These are phyloP conservation scores for Pythium apleroticum DNA, from an alignment of 352 stramenopile species.

Conservation along the genomic window DNA sequence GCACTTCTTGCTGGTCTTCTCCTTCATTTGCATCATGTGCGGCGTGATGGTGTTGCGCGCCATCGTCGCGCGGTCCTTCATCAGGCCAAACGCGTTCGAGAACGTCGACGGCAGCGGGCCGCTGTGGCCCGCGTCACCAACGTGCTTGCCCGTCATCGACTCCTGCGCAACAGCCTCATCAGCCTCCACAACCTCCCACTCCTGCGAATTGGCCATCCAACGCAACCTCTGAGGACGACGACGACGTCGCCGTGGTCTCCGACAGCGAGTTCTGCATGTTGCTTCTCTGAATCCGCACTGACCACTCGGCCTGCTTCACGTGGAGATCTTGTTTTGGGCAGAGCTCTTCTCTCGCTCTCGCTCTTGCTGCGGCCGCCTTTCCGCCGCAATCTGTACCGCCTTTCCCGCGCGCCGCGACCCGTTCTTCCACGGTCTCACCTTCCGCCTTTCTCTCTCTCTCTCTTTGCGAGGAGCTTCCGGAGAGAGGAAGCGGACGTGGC, in stretches of 20 bases:
- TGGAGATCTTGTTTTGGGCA: neutral
- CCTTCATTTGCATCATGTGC: slow-evolving; percentile 36
- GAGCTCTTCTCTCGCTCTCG: too few species aligned
- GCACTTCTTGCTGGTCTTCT: slow-evolving; percentile 34
- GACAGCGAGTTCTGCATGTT: slow-evolving; percentile 26
- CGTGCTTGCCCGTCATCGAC: slow-evolving; percentile 21
- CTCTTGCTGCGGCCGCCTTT: too few species aligned
- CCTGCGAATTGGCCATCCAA: neutral
- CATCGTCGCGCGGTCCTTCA: slow-evolving; percentile 34
- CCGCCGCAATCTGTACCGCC: neutral
- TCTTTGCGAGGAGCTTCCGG: too few species aligned
- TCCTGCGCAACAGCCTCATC: slow-evolving; percentile 5
- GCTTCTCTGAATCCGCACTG: neutral
- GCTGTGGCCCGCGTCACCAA: neutral
- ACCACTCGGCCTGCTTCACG: neutral
- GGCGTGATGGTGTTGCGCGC: slow-evolving; percentile 35
- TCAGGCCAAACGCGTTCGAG: slow-evolving; percentile 24
- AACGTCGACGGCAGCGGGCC: slow-evolving; percentile 4
- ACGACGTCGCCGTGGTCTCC: slow-evolving; percentile 21
- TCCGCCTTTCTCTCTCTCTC: too few species aligned
- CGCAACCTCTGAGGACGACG: slow-evolving; percentile 17
- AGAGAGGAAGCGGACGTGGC: too few species aligned
- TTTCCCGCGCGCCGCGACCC: neutral
- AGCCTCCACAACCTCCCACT: neutral
- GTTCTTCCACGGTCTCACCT: neutral